These are phyloP conservation scores for Blastomyces emzantsi DNA, from an alignment of 2,329 filamentous ascomycete genomes.

Conservation along the genomic window DNA sequence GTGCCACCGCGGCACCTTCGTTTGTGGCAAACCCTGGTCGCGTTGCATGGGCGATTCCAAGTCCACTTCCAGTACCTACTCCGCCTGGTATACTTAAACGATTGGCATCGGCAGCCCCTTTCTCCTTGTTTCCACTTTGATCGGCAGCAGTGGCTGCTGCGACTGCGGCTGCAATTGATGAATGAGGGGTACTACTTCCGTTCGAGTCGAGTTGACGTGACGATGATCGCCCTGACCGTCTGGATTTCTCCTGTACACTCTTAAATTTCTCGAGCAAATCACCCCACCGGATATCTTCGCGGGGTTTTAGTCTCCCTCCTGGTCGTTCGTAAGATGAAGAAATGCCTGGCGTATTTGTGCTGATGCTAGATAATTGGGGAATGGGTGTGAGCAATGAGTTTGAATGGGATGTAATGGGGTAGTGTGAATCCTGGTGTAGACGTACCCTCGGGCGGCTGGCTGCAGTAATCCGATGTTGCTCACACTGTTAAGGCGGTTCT, in stretches of 20 bases:
- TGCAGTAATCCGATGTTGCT: constrained; percentile 95
- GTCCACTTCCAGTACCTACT: constrained; percentile 19
- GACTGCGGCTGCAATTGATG: constrained; percentile 27
- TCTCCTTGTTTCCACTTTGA: constrained; percentile 24
- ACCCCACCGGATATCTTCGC: constrained; percentile 87
- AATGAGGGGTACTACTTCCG: constrained; percentile 33
- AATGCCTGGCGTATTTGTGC: constrained; percentile 1
- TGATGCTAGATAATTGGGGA: background rate
- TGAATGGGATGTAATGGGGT: background rate
- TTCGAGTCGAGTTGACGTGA: constrained; percentile 44
- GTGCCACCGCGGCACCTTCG: constrained; percentile 24
- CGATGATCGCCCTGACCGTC: constrained; percentile 54
- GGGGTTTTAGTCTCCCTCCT: constrained; percentile 57
- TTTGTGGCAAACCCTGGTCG: constrained; percentile 7
- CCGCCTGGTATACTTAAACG: constrained; percentile 24
- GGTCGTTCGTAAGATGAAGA: constrained; percentile 56
- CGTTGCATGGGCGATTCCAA: constrained; percentile 9
- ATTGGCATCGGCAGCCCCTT: constrained; percentile 12
- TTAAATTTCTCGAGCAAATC: constrained; percentile 94
- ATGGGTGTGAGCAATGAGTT: background rate
- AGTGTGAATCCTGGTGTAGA: constrained; percentile 21
- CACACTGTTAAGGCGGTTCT: constrained; percentile 93
- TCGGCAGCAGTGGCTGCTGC: constrained; percentile 23
- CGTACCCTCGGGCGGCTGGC: constrained; percentile 68
- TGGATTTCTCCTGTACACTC: constrained; percentile 75